These are phyloP conservation scores for Jackrogersella minutella DNA, from an alignment of 495 filamentous ascomycete genomes.

Conservation along the genomic window DNA sequence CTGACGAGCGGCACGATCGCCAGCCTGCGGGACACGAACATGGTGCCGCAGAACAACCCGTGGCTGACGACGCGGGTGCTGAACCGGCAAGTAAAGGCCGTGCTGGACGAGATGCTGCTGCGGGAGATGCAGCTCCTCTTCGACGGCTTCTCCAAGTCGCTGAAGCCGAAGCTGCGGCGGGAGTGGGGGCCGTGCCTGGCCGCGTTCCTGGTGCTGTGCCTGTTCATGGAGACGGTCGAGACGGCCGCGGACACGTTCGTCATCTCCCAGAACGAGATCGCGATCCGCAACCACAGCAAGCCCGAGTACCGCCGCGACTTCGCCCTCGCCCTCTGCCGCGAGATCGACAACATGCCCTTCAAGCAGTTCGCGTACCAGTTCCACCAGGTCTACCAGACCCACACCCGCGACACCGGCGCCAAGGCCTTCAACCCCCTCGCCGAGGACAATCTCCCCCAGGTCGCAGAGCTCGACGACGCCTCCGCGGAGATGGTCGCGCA, in stretches of 20 bases:
- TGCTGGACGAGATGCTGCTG: conserved; percentile 58
- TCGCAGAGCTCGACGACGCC: conserved; percentile 49
- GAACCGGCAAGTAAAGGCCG: conserved; percentile 61
- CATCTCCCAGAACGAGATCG: conserved; percentile 57
- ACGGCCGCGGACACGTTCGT: conserved; percentile 59
- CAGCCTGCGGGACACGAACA: conserved; percentile 44
- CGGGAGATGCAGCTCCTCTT: conserved; percentile 56
- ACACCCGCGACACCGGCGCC: conserved; percentile 50
- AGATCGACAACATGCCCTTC: conserved; percentile 61
- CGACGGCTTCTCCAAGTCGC: conserved; percentile 54
- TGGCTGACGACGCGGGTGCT: conserved; percentile 59
- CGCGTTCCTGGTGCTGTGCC: conserved; percentile 58
- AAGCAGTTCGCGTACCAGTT: conserved; percentile 62
- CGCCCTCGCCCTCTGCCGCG: conserved; percentile 51
- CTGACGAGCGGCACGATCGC: conserved; percentile 50
- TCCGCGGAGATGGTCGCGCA: conserved; percentile 53
- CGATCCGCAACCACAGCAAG: conserved; percentile 41
- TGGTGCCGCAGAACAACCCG: conserved; percentile 48
- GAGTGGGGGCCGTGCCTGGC: conserved; percentile 62
- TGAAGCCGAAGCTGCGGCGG: conserved; percentile 56
- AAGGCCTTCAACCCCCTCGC: conserved; percentile 57
- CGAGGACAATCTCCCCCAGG: conserved; percentile 45
- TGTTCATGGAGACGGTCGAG: conserved; percentile 62
- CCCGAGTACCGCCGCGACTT: conserved; percentile 50
- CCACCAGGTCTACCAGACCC: conserved; percentile 62